phyloP scores from a whole-genome alignment of 2,329 filamentous ascomycete species.

The Fusarium continuum region DNA sequence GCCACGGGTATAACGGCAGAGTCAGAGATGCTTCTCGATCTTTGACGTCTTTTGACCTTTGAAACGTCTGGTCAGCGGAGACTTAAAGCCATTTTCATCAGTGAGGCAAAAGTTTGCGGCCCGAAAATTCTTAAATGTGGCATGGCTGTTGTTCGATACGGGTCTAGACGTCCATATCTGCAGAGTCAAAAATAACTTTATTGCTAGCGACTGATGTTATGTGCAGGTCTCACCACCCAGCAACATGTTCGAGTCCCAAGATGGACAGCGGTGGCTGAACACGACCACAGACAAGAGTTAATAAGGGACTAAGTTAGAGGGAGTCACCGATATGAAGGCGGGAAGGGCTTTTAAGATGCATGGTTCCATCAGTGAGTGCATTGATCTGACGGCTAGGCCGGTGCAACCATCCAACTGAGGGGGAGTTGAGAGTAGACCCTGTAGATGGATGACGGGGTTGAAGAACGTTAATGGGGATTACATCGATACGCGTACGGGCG shows the following conservation, averaged over 20 bases:
- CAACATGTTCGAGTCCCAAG: conserved; percentile 3
- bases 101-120: background rate
- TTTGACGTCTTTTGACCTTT: background rate
- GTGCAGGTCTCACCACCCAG: conserved; percentile 20
- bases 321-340: conserved; percentile 12
- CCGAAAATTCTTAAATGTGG: background rate
- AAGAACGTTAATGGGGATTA: no score
- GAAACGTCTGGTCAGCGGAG: background rate
- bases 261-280: conserved; percentile 9
- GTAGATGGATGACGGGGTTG: no score
- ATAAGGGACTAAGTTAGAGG: no score
- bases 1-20: background rate
- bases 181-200: background rate
- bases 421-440: background rate
- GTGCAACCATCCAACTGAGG: conserved; percentile 32
- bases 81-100: background rate
- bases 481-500: background rate
- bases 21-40: background rate
- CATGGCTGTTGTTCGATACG: conserved; percentile 5
- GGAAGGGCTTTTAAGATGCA: conserved; percentile 9
- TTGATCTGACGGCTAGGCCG: conserved; percentile 19
- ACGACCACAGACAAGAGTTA: background rate
- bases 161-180: background rate
- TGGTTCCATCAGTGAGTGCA: background rate
- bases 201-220: conserved; percentile 6